Base-by-base conservation (phyloP, 176 grass and related monocot species). In the Oryza australiensis region DNA sequence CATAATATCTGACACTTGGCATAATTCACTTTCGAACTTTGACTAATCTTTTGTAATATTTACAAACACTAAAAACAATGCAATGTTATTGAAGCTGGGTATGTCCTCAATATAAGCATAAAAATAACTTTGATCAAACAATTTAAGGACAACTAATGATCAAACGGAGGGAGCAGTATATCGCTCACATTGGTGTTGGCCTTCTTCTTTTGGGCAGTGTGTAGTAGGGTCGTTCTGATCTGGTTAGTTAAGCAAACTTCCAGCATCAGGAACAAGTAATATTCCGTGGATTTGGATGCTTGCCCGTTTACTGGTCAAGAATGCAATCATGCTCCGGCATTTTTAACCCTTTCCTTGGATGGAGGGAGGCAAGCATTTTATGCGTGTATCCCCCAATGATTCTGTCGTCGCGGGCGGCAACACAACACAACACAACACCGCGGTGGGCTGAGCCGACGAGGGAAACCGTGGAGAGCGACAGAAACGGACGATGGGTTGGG, bases 171-270 rank as follows among this genome's bases (percentile, higher is more conserved):
- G n/a, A n/a, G n/a, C n/a, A n/a, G n/a, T n/a, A n/a, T n/a, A n/a
- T n/a, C n/a, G n/a, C n/a, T n/a, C n/a, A n/a, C n/a, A n/a, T n/a
- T n/a, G n/a, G n/a, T n/a, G n/a, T n/a, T n/a, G n/a, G n/a, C n/a
- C n/a, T n/a, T 37, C 38, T 20, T 33, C 1, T 24, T 16, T 37
- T 4, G 20, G 27, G 8, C 28, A 22, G 32, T 1, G 49, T 1
- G 34, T 7, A 24, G 73, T 11, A 60, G 55, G 55, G 10, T 2
- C 11, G 49, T 13, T 37, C 51, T 8, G 70, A 22, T 53, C 40
- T 4, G 7, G 72, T 68, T 75, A 26, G 81, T 66, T 68, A 41
- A 68, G 82, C 72, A 23, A 76, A 12, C 24, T 48, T 28, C 7
- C 7, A 59, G 49, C 72, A 2, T 76, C 16, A 15, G 29, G 59